These are phyloP conservation scores for Pyrus pyrifolia DNA, from an alignment of 306 rosid genomes.

Conservation along the genomic window DNA sequence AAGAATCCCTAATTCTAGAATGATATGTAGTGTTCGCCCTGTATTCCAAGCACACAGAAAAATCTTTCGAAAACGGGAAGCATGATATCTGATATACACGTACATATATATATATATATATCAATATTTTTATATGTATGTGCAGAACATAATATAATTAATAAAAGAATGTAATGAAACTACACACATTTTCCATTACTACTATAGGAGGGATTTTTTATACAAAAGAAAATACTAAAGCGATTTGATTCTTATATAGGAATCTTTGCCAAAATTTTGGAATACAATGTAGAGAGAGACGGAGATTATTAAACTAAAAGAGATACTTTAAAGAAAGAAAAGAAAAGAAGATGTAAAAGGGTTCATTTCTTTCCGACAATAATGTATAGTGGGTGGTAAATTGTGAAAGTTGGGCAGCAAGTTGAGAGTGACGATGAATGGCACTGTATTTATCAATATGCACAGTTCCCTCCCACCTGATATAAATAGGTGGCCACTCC, in stretches of 20 bases:
- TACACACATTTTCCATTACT: slow-evolving; percentile 8
- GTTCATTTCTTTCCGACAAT: background rate
- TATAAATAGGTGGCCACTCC: slow-evolving; percentile 35
- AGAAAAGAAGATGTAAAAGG: background rate
- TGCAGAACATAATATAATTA: background rate
- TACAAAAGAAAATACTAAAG: background rate
- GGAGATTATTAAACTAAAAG: background rate
- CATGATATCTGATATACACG: background rate
- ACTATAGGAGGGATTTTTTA: background rate
- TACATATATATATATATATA: background rate
- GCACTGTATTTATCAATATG: background rate
- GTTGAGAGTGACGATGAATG: slow-evolving; percentile 1
- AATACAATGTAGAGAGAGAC: background rate
- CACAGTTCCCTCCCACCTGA: slow-evolving; percentile 9
- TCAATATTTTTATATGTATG: background rate
- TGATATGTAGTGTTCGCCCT: too few relatives aligned
- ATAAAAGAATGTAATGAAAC: background rate
- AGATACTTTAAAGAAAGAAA: background rate
- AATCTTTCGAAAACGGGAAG: too few relatives aligned
- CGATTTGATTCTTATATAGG: slow-evolving; percentile 1
- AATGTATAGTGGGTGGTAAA: slow-evolving; percentile 4
- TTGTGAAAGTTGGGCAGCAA: background rate
- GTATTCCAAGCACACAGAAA: too few relatives aligned
- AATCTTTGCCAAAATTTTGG: background rate
- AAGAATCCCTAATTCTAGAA: too few relatives aligned